Evolutionary conservation across 176 grass and related monocot species (phyloP).

Genomic region (Puya raimondii): DNA sequence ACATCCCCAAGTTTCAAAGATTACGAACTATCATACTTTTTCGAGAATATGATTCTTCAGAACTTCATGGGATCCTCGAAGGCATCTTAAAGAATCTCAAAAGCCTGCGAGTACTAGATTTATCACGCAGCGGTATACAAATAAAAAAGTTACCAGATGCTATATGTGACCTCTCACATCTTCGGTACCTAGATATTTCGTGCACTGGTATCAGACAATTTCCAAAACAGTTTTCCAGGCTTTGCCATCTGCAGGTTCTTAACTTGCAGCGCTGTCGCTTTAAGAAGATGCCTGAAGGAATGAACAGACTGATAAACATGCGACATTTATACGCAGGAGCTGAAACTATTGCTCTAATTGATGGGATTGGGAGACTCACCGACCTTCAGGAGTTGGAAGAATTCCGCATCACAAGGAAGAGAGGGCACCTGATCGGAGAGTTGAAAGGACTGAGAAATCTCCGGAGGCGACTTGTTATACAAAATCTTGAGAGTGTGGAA

Average conservation of each 20-base stretch:
- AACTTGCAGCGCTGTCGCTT: neutral
- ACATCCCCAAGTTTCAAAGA: neutral
- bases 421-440: constrained; percentile 24
- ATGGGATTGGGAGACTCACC: constrained; percentile 7
- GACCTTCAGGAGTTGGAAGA: constrained; percentile 30
- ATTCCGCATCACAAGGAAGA: constrained; percentile 13
- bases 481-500: constrained; percentile 19
- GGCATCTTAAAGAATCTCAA: neutral
- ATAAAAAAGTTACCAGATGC: constrained; percentile 4
- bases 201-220: constrained; percentile 2
- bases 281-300: constrained; percentile 18
- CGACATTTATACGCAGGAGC: constrained; percentile 14
- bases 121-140: constrained; percentile 9
- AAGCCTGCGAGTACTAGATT: constrained; percentile 12
- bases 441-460: constrained; percentile 22
- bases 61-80: neutral
- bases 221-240: constrained; percentile 24
- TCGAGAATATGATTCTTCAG: neutral
- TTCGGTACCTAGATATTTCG: constrained; percentile 36
- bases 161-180: constrained; percentile 31
- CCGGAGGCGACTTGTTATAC: constrained; percentile 29
- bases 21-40: neutral
- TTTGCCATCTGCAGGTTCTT: constrained; percentile 29
- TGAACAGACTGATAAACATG: constrained; percentile 25
- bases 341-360: neutral